Evolutionary conservation across 805 yeast genomes (phyloP).

Genomic region (Cyberlindnera sargentensis): DNA sequence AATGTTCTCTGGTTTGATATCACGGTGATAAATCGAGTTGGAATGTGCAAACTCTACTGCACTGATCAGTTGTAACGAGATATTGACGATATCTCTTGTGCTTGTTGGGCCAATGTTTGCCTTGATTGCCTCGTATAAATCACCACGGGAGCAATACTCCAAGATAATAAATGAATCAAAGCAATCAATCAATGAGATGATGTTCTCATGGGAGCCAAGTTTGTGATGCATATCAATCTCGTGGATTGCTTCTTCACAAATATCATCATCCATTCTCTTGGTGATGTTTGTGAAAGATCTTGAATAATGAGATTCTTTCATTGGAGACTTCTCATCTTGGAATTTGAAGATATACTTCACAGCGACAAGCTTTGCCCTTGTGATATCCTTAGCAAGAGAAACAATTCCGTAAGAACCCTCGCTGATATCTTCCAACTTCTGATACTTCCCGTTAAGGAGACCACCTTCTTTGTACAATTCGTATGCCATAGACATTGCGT

Average conservation of each 20-base stretch:
- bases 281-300: slow-evolving; percentile 23
- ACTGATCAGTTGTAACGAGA: slow-evolving; percentile 56
- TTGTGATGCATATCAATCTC: slow-evolving; percentile 61
- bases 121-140: slow-evolving; percentile 73
- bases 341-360: slow-evolving; percentile 74
- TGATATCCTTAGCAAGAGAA: slow-evolving; percentile 69
- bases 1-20: slow-evolving; percentile 74
- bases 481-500: slow-evolving; percentile 19
- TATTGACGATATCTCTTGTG: slow-evolving; percentile 39
- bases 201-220: slow-evolving; percentile 50
- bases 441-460: slow-evolving; percentile 56
- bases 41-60: slow-evolving; percentile 75
- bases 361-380: slow-evolving; percentile 57
- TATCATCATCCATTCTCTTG: slow-evolving; percentile 30
- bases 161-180: slow-evolving; percentile 66
- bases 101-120: slow-evolving; percentile 49
- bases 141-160: slow-evolving; percentile 86
- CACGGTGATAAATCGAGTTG: slow-evolving; percentile 70
- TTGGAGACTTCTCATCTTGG: slow-evolving; percentile 30
- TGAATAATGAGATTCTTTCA: slow-evolving; percentile 24
- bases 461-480: slow-evolving; percentile 38
- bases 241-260: slow-evolving; percentile 53
- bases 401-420: slow-evolving; percentile 95
- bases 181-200: slow-evolving; percentile 52
- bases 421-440: slow-evolving; percentile 66